A percentile compares a stretch with the other conserved stretches of the same genome.
Evolutionary conservation across 176 grass and related monocot genomes (phyloP).

Genomic region (bread wheat (Triticum aestivum)): DNA sequence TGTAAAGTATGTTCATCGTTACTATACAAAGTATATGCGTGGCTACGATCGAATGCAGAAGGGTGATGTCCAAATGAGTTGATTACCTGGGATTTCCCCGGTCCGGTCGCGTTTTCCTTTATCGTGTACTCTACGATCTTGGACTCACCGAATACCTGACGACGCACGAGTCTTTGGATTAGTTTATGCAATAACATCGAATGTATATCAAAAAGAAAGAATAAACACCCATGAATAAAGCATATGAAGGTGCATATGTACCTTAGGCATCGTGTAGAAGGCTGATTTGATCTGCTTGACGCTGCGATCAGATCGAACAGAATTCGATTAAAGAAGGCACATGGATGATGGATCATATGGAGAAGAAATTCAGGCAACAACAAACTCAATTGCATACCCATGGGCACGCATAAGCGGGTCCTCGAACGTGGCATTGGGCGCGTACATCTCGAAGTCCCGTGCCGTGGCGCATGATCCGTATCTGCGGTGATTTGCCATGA

Average conservation of each 20-base stretch:
- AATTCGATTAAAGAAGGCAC: not conserved
- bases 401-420: slow-evolving; percentile 49
- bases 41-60: not conserved
- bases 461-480: slow-evolving; percentile 44
- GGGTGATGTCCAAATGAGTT: not conserved
- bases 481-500: not conserved
- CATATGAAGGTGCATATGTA: not conserved
- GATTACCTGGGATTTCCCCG: slow-evolving; percentile 15
- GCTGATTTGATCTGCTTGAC: slow-evolving; percentile 51
- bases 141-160: slow-evolving; percentile 26
- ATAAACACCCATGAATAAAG: not conserved
- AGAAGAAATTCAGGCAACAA: not conserved
- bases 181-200: not conserved
- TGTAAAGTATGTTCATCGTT: not conserved
- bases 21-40: not conserved
- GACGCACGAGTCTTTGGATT: not conserved
- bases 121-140: slow-evolving; percentile 36
- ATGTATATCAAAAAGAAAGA: not conserved
- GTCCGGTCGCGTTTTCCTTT: not conserved
- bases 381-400: slow-evolving; percentile 23
- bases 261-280: slow-evolving; percentile 44
- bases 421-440: slow-evolving; percentile 31
- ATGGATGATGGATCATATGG: too few species aligned
- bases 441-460: slow-evolving; percentile 40
- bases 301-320: not conserved